Evolutionary conservation across 2,329 filamentous ascomycete genomes (phyloP).

Genomic region (Sporothrix schenckii): DNA sequence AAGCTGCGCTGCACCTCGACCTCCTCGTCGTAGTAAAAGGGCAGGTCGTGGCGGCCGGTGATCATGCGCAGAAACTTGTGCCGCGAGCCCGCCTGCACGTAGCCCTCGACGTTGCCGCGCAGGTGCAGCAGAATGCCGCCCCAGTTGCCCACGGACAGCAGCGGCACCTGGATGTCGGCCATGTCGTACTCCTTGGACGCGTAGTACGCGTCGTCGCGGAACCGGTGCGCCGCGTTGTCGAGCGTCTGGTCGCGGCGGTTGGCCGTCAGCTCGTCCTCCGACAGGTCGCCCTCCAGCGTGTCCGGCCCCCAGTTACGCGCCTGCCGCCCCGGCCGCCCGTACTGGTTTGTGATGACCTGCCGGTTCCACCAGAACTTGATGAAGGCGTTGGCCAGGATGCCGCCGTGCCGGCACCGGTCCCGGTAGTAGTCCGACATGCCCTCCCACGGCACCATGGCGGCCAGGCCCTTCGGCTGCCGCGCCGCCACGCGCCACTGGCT

Average conservation of each 20-base stretch:
- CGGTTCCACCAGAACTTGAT: constrained; percentile 69
- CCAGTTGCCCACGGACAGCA: constrained; percentile 71
- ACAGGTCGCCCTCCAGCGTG: constrained; percentile 62
- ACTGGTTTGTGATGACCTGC: constrained; percentile 69
- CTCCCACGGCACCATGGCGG: constrained; percentile 56
- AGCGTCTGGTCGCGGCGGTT: constrained; percentile 54
- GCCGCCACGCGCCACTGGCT: constrained; percentile 55
- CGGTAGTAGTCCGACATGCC: constrained; percentile 59
- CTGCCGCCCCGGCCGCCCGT: constrained; percentile 52
- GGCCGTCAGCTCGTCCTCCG: constrained; percentile 53
- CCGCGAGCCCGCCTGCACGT: constrained; percentile 63
- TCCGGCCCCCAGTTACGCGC: constrained; percentile 39
- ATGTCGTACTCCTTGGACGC: constrained; percentile 66
- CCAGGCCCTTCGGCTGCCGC: constrained; percentile 50
- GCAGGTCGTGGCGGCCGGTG: constrained; percentile 69
- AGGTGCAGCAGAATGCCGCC: constrained; percentile 70
- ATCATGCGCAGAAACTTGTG: constrained; percentile 72
- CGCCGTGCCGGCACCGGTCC: constrained; percentile 63
- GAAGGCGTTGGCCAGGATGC: constrained; percentile 61
- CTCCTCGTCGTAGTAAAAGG: constrained; percentile 71
- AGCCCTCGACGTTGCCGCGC: constrained; percentile 70
- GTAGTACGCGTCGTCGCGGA: constrained; percentile 66
- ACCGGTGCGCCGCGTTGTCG: constrained; percentile 55
- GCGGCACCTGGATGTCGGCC: constrained; percentile 66
- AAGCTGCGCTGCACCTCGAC: constrained; percentile 69